Evolutionary conservation across 2,329 filamentous ascomycete species (phyloP).

Genomic region (Orbilia blumenaviensis): DNA sequence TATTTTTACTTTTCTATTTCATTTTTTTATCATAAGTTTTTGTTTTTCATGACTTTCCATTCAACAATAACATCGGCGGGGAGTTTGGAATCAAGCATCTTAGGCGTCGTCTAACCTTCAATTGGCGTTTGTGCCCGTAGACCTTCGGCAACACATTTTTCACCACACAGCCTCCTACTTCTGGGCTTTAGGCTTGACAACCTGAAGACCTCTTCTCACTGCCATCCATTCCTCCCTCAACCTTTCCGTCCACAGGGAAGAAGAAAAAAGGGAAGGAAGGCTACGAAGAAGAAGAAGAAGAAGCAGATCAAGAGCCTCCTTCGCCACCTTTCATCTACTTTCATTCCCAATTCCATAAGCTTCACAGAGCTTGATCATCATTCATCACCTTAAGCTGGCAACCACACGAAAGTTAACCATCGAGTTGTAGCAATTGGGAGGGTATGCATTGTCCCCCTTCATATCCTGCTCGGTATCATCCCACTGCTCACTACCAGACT

Average conservation of each 20-base stretch:
- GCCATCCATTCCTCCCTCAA: background rate
- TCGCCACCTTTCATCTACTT: background rate
- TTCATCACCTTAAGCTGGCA: background rate
- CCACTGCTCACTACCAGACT: background rate
- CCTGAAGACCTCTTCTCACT: background rate
- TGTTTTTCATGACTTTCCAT: conserved; percentile 1
- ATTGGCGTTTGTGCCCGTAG: background rate
- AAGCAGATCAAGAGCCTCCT: no score
- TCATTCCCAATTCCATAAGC: conserved; percentile 13
- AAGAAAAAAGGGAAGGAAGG: no score
- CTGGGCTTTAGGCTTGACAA: no score
- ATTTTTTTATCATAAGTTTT: background rate
- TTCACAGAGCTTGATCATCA: background rate
- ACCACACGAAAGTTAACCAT: background rate
- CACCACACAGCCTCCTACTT: no score
- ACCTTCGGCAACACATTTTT: conserved; percentile 43
- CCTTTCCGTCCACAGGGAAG: background rate
- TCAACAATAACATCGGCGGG: conserved; percentile 4
- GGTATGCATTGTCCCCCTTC: background rate
- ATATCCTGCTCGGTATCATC: background rate
- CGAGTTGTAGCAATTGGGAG: background rate
- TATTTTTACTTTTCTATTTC: background rate
- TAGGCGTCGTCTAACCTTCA: background rate
- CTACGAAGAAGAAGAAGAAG: background rate
- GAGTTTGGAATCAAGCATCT: conserved; percentile 1